phyloP scores from a whole-genome alignment of 2,329 filamentous ascomycete genomes.

The Colletotrichum tropicicola region DNA sequence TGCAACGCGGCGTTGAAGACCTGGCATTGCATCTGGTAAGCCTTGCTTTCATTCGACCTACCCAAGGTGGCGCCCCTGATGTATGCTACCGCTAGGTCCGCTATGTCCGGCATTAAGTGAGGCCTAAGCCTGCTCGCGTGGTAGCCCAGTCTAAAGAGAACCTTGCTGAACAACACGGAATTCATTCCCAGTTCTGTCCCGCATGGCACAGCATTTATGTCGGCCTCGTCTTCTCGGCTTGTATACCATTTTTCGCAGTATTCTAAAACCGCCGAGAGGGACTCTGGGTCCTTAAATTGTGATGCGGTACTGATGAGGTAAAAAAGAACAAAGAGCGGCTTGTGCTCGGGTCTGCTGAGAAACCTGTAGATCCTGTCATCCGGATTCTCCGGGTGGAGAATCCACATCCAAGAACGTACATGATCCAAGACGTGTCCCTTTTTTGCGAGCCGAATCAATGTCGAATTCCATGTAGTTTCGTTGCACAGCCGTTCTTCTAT shows the following conservation, averaged over 20 bases:
- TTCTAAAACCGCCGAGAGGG: slow-evolving; percentile 8
- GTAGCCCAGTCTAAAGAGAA: background rate
- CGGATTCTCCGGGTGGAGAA: background rate
- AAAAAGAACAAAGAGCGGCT: slow-evolving; percentile 26
- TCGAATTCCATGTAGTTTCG: background rate
- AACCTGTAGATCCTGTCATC: slow-evolving; percentile 20
- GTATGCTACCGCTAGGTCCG: slow-evolving; percentile 39
- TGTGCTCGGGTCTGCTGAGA: background rate
- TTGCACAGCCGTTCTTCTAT: background rate
- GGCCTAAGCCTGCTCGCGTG: slow-evolving; percentile 37
- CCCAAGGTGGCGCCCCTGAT: slow-evolving; percentile 36
- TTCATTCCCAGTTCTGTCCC: background rate
- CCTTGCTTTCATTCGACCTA: background rate
- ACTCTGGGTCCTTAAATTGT: background rate
- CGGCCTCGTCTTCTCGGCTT: background rate
- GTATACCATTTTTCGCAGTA: slow-evolving; percentile 23
- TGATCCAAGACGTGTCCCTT: background rate
- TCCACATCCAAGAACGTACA: slow-evolving; percentile 17
- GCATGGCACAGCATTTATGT: background rate
- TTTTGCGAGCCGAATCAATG: background rate
- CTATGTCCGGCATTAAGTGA: slow-evolving; percentile 38
- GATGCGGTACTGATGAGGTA: slow-evolving; percentile 8
- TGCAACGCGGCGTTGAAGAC: slow-evolving; percentile 47
- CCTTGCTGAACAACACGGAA: background rate
- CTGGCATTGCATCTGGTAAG: slow-evolving; percentile 38